Evolutionary conservation across 2,329 filamentous ascomycete species (phyloP).

Genomic region (Beauveria sp.): DNA sequence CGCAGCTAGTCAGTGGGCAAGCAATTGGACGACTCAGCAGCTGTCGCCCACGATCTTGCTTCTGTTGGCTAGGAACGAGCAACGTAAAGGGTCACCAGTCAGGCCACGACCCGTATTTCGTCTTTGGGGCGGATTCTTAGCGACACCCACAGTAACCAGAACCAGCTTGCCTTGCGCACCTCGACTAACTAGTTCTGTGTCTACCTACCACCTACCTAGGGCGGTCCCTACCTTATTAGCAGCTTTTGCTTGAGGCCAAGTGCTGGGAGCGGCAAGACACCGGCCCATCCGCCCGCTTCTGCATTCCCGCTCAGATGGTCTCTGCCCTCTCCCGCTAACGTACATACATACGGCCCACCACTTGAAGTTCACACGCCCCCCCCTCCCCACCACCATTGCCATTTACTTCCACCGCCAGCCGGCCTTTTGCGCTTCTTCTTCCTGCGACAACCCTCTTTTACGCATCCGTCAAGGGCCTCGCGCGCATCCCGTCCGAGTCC

Average conservation of each 20-base stretch:
- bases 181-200: conserved; percentile 2
- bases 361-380: conserved; percentile 1
- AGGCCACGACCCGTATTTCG: conserved; percentile 11
- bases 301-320: conserved; percentile 27
- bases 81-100: conserved; percentile 2
- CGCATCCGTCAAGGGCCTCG: conserved; percentile 8
- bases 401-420: conserved; percentile 13
- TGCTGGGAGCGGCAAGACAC: conserved; percentile 32
- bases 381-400: conserved; percentile 13
- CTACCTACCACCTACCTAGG: conserved; percentile 1
- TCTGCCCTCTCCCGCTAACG: conserved; percentile 21
- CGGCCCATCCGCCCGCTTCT: conserved; percentile 29
- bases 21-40: conserved; percentile 6
- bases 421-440: conserved; percentile 9
- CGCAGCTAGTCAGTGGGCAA: conserved; percentile 4
- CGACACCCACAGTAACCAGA: conserved; percentile 1
- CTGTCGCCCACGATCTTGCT: conserved; percentile 1
- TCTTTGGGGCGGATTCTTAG: conserved; percentile 6
- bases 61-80: conserved; percentile 7
- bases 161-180: not conserved
- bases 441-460: conserved; percentile 14
- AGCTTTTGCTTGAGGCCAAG: conserved; percentile 16
- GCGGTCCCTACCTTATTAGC: conserved; percentile 12
- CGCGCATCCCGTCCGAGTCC: conserved; percentile 1
- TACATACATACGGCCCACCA: conserved; percentile 12